Evolutionary conservation across 2,329 filamentous ascomycete genomes (phyloP).

Genomic region (Dothistroma pini): DNA sequence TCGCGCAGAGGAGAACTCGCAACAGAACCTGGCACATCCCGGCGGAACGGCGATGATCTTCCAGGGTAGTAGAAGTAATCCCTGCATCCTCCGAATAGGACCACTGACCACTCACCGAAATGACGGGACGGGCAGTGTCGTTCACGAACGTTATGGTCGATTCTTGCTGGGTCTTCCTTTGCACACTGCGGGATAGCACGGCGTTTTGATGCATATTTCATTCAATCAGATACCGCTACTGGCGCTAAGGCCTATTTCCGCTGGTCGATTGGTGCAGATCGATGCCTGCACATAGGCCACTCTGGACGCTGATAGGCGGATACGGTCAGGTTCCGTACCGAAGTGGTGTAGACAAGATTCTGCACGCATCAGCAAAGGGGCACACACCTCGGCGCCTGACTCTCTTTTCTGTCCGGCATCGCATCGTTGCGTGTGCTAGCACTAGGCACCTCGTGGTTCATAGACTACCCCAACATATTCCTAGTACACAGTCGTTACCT

Average conservation of each 20-base stretch:
- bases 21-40: background rate
- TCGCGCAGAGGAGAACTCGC: background rate
- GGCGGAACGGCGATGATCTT: background rate
- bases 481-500: background rate
- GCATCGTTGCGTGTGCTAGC: background rate
- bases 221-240: background rate
- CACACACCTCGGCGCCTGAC: background rate
- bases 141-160: background rate
- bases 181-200: background rate
- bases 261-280: background rate
- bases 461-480: background rate
- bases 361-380: background rate
- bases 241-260: background rate
- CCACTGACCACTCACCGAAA: background rate
- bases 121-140: background rate
- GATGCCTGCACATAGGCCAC: background rate
- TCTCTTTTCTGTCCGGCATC: background rate
- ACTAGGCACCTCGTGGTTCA: background rate
- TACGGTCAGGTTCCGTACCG: background rate
- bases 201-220: background rate
- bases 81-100: background rate
- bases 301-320: background rate
- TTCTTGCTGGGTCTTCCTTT: background rate
- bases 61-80: background rate
- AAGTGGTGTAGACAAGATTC: background rate